Percentiles rank a stretch among this genome's conserved stretches.
phyloP scores from a whole-genome alignment of 2,329 filamentous ascomycete species.

The Cephalotrichum gorgonifer region DNA sequence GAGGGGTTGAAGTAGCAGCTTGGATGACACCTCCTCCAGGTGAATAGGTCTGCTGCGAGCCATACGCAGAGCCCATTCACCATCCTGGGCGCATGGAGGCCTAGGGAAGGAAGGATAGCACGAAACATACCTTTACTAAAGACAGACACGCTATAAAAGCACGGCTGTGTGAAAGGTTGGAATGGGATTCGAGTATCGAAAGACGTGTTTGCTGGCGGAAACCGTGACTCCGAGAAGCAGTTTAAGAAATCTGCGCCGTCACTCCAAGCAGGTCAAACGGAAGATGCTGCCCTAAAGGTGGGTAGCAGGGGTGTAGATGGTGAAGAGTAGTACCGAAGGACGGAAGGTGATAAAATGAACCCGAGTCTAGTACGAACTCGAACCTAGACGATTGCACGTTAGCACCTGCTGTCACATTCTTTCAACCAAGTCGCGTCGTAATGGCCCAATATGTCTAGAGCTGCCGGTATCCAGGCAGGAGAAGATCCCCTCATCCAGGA shows the following conservation, averaged over 20 bases:
- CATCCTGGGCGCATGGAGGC: background rate
- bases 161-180: too few relatives aligned
- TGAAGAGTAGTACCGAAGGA: background rate
- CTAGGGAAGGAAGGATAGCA: background rate
- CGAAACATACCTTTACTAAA: background rate
- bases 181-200: too few relatives aligned
- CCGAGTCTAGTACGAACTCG: slow-evolving; percentile 1
- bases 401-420: background rate
- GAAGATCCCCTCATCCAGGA: background rate
- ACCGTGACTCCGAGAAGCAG: slow-evolving; percentile 6
- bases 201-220: slow-evolving; percentile 1
- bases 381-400: slow-evolving; percentile 1
- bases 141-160: background rate
- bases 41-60: background rate
- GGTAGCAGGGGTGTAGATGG: background rate
- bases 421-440: background rate
- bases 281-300: background rate
- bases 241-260: slow-evolving; percentile 1
- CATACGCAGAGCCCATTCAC: background rate
- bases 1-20: too few relatives aligned
- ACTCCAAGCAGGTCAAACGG: slow-evolving; percentile 1
- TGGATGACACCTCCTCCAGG: background rate
- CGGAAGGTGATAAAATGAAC: background rate
- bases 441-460: background rate
- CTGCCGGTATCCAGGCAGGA: background rate